These are phyloP conservation scores for Colletotrichum somersetense DNA, from an alignment of 2,329 filamentous ascomycete genomes.

Conservation along the genomic window DNA sequence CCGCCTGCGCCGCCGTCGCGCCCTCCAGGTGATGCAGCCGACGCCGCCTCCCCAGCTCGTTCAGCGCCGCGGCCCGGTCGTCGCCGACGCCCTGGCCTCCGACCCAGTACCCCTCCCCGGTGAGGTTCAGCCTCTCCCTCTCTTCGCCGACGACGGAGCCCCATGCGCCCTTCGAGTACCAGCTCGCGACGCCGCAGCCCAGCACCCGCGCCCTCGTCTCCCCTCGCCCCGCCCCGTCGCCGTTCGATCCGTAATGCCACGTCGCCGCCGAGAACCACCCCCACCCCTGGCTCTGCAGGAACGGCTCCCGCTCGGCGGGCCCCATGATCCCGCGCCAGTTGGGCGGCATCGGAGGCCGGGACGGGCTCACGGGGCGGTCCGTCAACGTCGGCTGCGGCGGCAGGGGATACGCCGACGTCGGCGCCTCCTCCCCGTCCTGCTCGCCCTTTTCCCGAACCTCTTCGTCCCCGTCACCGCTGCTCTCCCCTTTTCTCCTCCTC, in stretches of 20 bases:
- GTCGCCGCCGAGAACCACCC: conserved; percentile 60
- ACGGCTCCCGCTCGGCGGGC: conserved; percentile 52
- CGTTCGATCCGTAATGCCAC: conserved; percentile 57
- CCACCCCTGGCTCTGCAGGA: conserved; percentile 55
- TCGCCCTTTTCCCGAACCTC: conserved; percentile 25
- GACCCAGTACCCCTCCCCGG: conserved; percentile 55
- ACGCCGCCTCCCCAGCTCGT: conserved; percentile 52
- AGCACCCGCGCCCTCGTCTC: conserved; percentile 56
- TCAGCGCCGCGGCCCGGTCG: conserved; percentile 48
- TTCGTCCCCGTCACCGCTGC: conserved; percentile 16
- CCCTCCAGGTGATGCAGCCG: conserved; percentile 53
- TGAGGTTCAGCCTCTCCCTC: conserved; percentile 55
- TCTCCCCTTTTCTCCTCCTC: conserved; percentile 11
- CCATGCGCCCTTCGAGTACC: conserved; percentile 56
- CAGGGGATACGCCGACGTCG: conserved; percentile 51
- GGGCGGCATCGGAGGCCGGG: conserved; percentile 52
- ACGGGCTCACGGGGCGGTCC: conserved; percentile 51
- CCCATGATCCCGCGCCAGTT: conserved; percentile 50
- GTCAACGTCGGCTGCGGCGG: conserved; percentile 54
- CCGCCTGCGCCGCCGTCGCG: conserved; percentile 50
- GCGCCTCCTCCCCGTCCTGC: conserved; percentile 24
- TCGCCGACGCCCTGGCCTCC: conserved; percentile 41
- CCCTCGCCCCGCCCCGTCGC: conserved; percentile 54
- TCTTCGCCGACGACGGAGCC: conserved; percentile 49
- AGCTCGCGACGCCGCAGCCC: conserved; percentile 59